Percentiles rank a stretch among this genome's conserved stretches.
These are phyloP conservation scores for Populus ilicifolia DNA, from an alignment of 345 rosid species.

Conservation along the genomic window DNA sequence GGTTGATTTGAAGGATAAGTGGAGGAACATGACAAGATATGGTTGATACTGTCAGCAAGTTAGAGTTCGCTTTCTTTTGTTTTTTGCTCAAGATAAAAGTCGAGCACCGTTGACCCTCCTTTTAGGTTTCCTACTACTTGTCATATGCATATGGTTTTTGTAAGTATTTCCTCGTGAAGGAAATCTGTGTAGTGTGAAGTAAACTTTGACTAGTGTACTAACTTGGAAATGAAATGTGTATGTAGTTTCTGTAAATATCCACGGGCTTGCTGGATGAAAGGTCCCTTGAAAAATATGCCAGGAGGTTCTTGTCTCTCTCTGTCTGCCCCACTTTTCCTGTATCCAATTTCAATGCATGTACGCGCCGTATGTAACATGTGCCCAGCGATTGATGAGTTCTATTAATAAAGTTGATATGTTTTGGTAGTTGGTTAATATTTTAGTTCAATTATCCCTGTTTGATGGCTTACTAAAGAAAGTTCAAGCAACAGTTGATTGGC, in stretches of 20 bases:
- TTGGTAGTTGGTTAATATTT: too few relatives aligned
- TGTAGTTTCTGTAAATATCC: background rate
- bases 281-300: background rate
- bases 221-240: background rate
- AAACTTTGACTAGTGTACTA: too few relatives aligned
- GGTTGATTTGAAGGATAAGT: conserved; percentile 69
- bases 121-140: background rate
- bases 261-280: background rate
- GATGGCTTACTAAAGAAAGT: too few relatives aligned
- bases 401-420: too few relatives aligned
- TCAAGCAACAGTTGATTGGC: accelerated
- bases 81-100: background rate
- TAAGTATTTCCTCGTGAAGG: background rate
- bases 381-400: too few relatives aligned
- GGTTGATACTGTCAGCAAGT: background rate
- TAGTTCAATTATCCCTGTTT: too few relatives aligned
- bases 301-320: background rate
- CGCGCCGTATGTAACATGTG: too few relatives aligned
- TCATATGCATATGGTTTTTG: background rate
- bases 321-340: too few relatives aligned
- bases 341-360: too few relatives aligned
- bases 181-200: background rate
- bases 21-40: conserved; percentile 51
- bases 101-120: background rate
- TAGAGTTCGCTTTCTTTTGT: background rate